phyloP scores from a whole-genome alignment of 768 basidiomycete genomes.

The Cubamyces lactineus region DNA sequence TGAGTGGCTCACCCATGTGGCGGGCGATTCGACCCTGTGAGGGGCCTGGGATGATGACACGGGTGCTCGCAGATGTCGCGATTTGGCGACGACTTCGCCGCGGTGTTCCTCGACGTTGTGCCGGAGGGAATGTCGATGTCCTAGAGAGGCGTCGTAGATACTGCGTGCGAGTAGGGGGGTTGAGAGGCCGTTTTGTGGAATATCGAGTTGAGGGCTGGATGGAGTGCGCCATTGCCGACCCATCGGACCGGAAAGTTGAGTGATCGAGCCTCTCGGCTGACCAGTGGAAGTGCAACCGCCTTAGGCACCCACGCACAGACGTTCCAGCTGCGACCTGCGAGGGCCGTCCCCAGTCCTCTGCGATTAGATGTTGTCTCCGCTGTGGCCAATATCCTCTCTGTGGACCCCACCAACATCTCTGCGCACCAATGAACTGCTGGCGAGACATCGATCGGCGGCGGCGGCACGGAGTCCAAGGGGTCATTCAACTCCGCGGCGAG shows the following conservation, averaged over 20 bases:
- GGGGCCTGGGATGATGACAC: background rate
- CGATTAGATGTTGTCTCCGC: too few relatives aligned
- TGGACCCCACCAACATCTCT: too few relatives aligned
- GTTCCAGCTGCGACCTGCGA: background rate
- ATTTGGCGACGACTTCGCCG: background rate
- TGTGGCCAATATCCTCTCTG: too few relatives aligned
- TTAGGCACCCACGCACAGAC: background rate
- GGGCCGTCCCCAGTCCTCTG: background rate
- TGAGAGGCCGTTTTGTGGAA: background rate
- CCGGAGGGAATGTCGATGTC: too few relatives aligned
- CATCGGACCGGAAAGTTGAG: background rate
- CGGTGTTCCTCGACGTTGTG: background rate
- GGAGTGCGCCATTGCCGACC: background rate
- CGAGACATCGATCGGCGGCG: background rate
- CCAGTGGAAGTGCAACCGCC: constrained; percentile 1
- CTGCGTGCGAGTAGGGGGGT: background rate
- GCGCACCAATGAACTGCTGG: background rate
- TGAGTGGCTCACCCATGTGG: background rate
- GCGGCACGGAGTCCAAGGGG: background rate
- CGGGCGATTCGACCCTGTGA: background rate
- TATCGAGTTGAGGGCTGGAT: background rate
- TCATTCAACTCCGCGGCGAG: background rate
- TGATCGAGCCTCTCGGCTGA: constrained; percentile 8
- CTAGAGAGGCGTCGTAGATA: too few relatives aligned
- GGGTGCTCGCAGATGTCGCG: too few relatives aligned